Conservation (phyloP, 1,139 yeast species). For the Sugiyamaella pinicola region DNA sequence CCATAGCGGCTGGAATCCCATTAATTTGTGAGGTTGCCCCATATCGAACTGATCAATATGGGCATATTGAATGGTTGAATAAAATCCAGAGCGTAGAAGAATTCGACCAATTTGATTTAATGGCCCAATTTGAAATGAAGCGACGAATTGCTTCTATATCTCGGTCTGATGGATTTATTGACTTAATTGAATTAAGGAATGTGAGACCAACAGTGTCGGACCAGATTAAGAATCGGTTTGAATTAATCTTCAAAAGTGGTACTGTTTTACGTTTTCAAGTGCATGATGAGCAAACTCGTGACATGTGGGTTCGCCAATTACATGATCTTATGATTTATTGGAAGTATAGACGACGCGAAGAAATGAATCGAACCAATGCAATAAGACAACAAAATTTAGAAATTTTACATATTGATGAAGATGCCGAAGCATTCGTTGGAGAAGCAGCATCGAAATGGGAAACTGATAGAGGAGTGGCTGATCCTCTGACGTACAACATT, state of each 20-base stretch:
- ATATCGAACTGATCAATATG: constrained; percentile 47
- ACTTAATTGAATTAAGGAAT: constrained; percentile 53
- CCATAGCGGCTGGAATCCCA: constrained; percentile 7
- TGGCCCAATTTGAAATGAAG: constrained; percentile 64
- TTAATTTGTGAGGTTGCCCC: constrained; percentile 53
- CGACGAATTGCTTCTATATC: constrained; percentile 60
- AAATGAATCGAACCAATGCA: constrained; percentile 43
- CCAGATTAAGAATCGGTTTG: constrained; percentile 40
- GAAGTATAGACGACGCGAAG: constrained; percentile 53
- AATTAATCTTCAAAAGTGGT: constrained; percentile 54
- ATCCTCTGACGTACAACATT: constrained; percentile 55
- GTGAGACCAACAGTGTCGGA: constrained; percentile 37
- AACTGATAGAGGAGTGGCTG: constrained; percentile 54
- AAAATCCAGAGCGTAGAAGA: constrained; percentile 43
- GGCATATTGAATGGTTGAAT: constrained; percentile 65
- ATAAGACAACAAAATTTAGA: constrained; percentile 53
- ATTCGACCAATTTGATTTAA: constrained; percentile 54
- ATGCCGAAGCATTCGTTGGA: constrained; percentile 58
- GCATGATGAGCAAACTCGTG: constrained; percentile 48
- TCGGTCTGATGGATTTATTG: constrained; percentile 63
- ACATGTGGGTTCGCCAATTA: constrained; percentile 66
- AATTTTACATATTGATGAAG: constrained; percentile 55
- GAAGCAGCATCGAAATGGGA: constrained; percentile 59
- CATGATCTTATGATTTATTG: constrained; percentile 57
- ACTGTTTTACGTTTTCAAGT: constrained; percentile 59